These are phyloP conservation scores for Artemisia annua DNA, from an alignment of 129 eudicot species.

Conservation along the genomic window DNA sequence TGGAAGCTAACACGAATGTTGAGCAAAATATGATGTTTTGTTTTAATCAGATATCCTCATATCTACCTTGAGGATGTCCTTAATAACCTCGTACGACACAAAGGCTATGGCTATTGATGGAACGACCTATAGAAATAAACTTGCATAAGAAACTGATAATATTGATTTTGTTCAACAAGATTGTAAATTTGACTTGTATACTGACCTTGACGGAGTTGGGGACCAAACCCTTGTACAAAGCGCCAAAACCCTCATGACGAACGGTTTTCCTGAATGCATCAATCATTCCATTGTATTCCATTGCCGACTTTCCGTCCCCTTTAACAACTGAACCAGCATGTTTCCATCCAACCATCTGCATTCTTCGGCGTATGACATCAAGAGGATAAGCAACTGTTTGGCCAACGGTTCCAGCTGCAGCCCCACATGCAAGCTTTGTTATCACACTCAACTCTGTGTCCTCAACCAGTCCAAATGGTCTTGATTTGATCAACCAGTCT, in stretches of 20 bases:
- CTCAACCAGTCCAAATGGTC: slow-evolving; percentile 61
- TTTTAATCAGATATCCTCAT: slow-evolving; percentile 86
- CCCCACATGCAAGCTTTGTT: slow-evolving; percentile 97
- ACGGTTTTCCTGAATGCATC: slow-evolving; percentile 93
- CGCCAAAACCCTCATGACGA: slow-evolving; percentile 77
- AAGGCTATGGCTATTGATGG: slow-evolving; percentile 96
- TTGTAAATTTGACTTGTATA: slow-evolving; percentile 14
- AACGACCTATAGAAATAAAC: slow-evolving; percentile 59
- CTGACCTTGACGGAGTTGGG: slow-evolving; percentile 98
- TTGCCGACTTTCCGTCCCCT: slow-evolving; percentile 72
- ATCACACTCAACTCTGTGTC: slow-evolving; percentile 67
- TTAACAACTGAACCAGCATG: slow-evolving; percentile 75
- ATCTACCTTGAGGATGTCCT: slow-evolving; percentile 80
- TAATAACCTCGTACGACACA: slow-evolving; percentile 94
- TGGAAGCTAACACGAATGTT: slow-evolving; percentile 10
- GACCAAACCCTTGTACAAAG: slow-evolving; percentile 97
- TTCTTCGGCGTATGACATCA: slow-evolving; percentile 93
- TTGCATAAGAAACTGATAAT: background rate
- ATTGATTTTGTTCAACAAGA: background rate
- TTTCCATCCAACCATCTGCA: slow-evolving; percentile 99
- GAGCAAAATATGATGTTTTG: slow-evolving; percentile 2
- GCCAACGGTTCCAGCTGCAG: slow-evolving; percentile 95
- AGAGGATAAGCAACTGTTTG: too few species aligned
- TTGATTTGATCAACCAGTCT: slow-evolving; percentile 79
- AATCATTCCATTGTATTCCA: slow-evolving; percentile 85